Evolutionary conservation across 176 grass and related monocot species (phyloP).

Genomic region (Secale cereale): DNA sequence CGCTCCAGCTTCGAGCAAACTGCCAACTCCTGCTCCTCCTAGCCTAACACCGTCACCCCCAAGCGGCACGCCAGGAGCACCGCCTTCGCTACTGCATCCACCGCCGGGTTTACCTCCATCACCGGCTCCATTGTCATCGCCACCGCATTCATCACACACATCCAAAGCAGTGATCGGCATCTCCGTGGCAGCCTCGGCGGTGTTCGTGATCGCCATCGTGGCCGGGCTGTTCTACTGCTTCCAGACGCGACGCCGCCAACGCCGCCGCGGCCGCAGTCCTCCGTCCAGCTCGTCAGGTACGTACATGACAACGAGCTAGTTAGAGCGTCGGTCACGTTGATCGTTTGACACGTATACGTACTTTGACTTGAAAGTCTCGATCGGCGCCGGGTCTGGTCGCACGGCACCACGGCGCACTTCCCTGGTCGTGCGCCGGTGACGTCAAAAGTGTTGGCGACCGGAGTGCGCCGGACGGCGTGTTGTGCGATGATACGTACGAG

Average conservation of each 20-base stretch:
- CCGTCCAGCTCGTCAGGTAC: conserved; percentile 6
- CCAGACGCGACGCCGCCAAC: conserved; percentile 23
- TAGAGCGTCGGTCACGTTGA: background rate
- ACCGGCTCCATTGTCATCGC: background rate
- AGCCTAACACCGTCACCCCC: background rate
- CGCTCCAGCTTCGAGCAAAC: background rate
- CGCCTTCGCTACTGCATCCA: background rate
- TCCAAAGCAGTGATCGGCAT: conserved; percentile 25
- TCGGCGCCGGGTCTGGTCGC: background rate
- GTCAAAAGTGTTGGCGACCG: background rate
- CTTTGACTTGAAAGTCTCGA: background rate
- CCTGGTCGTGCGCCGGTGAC: background rate
- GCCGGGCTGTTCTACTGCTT: conserved; percentile 36
- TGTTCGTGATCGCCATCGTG: conserved; percentile 27
- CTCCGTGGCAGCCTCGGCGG: conserved; percentile 11
- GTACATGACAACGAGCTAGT: background rate
- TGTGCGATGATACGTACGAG: no score
- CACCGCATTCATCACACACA: background rate
- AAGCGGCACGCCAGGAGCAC: background rate
- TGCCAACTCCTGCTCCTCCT: background rate
- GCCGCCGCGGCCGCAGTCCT: background rate
- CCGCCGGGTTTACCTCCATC: background rate
- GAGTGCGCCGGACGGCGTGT: background rate
- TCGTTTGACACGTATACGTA: background rate
- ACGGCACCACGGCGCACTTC: conserved; percentile 5